Evolutionary conservation across 2,329 filamentous ascomycete species (phyloP), one percentile per base, ranked within the genome.

Genomic region (Botrytis aclada): DNA sequence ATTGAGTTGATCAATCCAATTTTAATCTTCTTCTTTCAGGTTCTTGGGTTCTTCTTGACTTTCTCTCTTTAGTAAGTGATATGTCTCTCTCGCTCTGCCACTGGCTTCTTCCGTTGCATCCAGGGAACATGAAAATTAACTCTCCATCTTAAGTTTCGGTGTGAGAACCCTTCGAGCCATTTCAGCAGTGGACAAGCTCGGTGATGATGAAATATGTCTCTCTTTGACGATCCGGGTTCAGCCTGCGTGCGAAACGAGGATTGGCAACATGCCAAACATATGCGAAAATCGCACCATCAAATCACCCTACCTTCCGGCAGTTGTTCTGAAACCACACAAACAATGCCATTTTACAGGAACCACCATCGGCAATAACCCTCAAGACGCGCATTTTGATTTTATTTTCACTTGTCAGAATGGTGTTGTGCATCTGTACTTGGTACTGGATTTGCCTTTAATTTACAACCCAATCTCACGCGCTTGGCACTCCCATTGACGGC

Each of bases 201-300:
- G 25, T n/a, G 47, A 51, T 66, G 63, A 66, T 66, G 63, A 66
- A 66, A 66, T 51, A 34, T 37, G 43, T 66, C 43, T 51, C 32
- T 51, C 29, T 34, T 47, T 20, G 64, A 20, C 64, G 29, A 41
- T 45, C 63, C 20, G 18, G 62, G 29, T 47, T 65, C 63, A 34
- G 63, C 63, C 41, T 47, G 43, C 43, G 22, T 5, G 41, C 47
- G 43, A 65, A 34, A 32, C 63, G 18, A 25, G 41, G n/a, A 20
- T 32, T 29, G 9, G 32, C 12, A 51, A 47, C 18, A 65, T 47
- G 62, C 45, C 29, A 51, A 51, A 66, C 43, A 29, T 39, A 39
- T 66, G 10, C 32, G 32, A 39, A 39, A 54, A 39, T 34, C n/a
- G n/a, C 12, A 32, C 61, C 25, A 43, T 39, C 32, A n/a, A 39